A percentile compares a stretch with the other conserved stretches of the same genome.
Conservation (phyloP, 257 asterid genomes). For the Solanum clarkiae region DNA sequence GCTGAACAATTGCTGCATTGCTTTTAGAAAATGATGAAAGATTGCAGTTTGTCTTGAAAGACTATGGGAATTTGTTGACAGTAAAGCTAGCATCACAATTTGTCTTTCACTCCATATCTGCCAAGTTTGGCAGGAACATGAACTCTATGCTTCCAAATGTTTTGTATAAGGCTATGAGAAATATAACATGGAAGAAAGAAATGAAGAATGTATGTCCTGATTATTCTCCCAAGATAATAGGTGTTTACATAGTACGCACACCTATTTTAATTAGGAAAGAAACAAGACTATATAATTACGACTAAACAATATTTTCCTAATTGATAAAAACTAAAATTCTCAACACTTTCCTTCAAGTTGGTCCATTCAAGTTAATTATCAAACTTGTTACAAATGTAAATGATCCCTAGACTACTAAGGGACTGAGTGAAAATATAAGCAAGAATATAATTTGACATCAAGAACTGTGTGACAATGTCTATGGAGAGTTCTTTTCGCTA, state of each 20-base stretch:
- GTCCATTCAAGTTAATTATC: not conserved
- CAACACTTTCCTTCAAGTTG: not conserved
- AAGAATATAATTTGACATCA: not conserved
- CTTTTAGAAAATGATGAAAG: not conserved
- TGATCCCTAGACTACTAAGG: not conserved
- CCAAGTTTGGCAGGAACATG: not conserved
- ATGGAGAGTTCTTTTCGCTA: not conserved
- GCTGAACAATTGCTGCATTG: not conserved
- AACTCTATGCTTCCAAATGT: not conserved
- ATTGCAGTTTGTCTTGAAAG: not conserved
- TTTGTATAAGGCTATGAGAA: not conserved
- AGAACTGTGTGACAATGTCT: not conserved
- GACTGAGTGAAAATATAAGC: not conserved
- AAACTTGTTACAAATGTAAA: not conserved
- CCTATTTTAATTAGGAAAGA: not conserved
- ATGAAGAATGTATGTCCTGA: not conserved
- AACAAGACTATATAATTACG: not conserved
- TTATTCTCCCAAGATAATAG: not conserved
- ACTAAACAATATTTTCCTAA: not conserved
- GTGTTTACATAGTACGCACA: not conserved
- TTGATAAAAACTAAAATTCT: not conserved
- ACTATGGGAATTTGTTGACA: not conserved
- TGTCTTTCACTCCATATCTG: not conserved
- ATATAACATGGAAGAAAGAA: not conserved
- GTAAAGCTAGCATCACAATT: not conserved